These are phyloP conservation scores for Stemphylium vesicarium DNA, from an alignment of 2,329 filamentous ascomycete species.

Conservation along the genomic window DNA sequence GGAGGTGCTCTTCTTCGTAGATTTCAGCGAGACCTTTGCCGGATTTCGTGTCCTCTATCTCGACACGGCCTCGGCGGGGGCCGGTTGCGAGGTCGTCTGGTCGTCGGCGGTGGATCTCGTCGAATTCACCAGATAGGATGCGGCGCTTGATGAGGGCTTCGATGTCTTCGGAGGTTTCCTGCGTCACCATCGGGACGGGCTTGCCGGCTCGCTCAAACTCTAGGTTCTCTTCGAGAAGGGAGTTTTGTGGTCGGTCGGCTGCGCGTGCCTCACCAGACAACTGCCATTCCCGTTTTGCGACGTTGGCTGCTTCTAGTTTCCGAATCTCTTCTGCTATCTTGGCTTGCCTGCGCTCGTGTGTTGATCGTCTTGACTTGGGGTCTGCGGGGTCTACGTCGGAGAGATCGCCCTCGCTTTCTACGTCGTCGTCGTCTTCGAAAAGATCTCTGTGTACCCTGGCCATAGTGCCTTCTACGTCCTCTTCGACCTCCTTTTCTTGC, in stretches of 20 bases:
- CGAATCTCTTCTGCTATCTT: conserved; percentile 90
- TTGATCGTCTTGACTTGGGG: conserved; percentile 75
- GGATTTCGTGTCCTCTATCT: conserved; percentile 87
- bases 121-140: conserved; percentile 88
- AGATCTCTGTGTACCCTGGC: conserved; percentile 85
- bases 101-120: conserved; percentile 83
- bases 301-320: conserved; percentile 83
- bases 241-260: conserved; percentile 83
- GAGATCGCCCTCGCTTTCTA: conserved; percentile 62
- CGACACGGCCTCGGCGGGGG: conserved; percentile 72
- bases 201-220: conserved; percentile 97
- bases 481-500: conserved; percentile 48
- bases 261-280: conserved; percentile 87
- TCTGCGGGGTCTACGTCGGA: conserved; percentile 70
- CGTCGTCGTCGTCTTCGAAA: conserved; percentile 76
- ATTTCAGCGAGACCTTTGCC: conserved; percentile 87
- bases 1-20: conserved; percentile 91
- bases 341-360: conserved; percentile 85
- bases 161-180: conserved; percentile 87
- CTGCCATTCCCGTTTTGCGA: conserved; percentile 90
- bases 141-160: conserved; percentile 93
- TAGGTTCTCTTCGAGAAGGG: conserved; percentile 89
- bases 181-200: conserved; percentile 90
- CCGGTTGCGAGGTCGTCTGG: conserved; percentile 74
- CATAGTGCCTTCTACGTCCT: conserved; percentile 82